Conservation (phyloP, 202 grass and related monocot genomes). For the Zizania palustris region DNA sequence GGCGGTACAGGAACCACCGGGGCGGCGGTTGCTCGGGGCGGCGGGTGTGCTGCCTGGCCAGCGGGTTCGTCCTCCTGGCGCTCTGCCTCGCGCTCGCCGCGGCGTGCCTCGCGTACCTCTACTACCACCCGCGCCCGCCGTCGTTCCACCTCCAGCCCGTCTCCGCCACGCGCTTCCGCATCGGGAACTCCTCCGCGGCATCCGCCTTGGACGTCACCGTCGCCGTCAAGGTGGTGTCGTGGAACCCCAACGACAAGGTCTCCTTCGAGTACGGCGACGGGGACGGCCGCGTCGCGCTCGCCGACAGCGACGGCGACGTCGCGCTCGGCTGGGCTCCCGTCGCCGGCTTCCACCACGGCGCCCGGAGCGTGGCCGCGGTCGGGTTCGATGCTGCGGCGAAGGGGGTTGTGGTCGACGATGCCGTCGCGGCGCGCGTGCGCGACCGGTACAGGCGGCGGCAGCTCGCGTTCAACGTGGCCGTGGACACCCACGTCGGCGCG, state of each 20-base stretch:
- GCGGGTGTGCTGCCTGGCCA: conserved; percentile 55
- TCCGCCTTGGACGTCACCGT: conserved; percentile 54
- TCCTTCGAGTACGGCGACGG: conserved; percentile 63
- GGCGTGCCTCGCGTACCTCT: conserved; percentile 79
- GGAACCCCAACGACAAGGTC: conserved; percentile 77
- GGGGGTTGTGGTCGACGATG: conserved; percentile 77
- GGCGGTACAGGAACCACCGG: conserved; percentile 22
- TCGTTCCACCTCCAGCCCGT: conserved; percentile 74
- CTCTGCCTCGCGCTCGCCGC: conserved; percentile 53
- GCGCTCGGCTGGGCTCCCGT: conserved; percentile 58
- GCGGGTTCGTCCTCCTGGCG: conserved; percentile 35
- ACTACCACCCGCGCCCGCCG: conserved; percentile 76
- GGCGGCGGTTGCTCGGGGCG: conserved; percentile 50
- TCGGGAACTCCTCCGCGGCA: conserved; percentile 33
- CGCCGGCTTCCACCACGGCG: conserved; percentile 51
- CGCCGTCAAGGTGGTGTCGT: conserved; percentile 41
- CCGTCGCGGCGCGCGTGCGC: conserved; percentile 55
- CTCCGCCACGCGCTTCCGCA: conserved; percentile 46
- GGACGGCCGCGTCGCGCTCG: conserved; percentile 51
- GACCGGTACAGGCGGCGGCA: conserved; percentile 48
- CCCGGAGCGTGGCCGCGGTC: conserved; percentile 48
- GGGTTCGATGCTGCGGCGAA: conserved; percentile 42
- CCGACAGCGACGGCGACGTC: conserved; percentile 65
- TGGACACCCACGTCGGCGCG: conserved; percentile 62
- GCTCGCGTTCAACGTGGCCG: conserved; percentile 60